Evolutionary conservation across 768 basidiomycete genomes (phyloP).

Genomic region (Jaapia argillacea): DNA sequence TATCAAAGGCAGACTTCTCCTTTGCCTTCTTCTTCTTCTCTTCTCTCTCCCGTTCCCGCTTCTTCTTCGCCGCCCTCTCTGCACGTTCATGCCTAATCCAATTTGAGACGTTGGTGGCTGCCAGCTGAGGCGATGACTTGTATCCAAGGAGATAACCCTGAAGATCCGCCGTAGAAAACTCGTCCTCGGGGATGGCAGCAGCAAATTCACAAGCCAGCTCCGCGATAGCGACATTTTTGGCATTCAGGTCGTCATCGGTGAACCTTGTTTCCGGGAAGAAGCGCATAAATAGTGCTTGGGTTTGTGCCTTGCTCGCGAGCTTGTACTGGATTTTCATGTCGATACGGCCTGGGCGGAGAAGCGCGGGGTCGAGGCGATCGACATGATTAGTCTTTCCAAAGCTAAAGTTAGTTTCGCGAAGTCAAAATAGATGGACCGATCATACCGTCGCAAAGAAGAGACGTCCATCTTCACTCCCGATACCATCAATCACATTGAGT

Average conservation of each 20-base stretch:
- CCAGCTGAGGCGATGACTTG: conserved; percentile 18
- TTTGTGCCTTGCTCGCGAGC: conserved; percentile 11
- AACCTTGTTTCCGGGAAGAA: conserved; percentile 10
- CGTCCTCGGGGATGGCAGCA: conserved; percentile 13
- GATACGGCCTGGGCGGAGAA: conserved; percentile 17
- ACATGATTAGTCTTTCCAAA: conserved; percentile 11
- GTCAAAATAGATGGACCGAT: background rate
- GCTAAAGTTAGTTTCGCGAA: too few species aligned
- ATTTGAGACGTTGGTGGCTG: conserved; percentile 11
- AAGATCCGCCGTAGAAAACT: conserved; percentile 21
- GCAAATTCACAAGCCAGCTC: conserved; percentile 15
- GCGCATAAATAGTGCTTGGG: conserved; percentile 11
- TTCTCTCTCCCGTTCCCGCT: background rate
- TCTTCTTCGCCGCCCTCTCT: background rate
- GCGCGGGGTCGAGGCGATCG: conserved; percentile 18
- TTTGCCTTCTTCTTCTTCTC: background rate
- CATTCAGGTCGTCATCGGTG: background rate
- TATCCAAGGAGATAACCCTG: conserved; percentile 24
- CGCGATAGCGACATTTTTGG: background rate
- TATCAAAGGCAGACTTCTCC: background rate
- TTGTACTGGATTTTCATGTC: conserved; percentile 16
- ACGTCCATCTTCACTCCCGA: conserved; percentile 16
- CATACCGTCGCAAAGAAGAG: conserved; percentile 16
- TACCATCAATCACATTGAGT: conserved; percentile 19
- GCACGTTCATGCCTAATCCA: conserved; percentile 4